phyloP scores from a whole-genome alignment of 306 rosid species.

The Citrullus colocynthis region DNA sequence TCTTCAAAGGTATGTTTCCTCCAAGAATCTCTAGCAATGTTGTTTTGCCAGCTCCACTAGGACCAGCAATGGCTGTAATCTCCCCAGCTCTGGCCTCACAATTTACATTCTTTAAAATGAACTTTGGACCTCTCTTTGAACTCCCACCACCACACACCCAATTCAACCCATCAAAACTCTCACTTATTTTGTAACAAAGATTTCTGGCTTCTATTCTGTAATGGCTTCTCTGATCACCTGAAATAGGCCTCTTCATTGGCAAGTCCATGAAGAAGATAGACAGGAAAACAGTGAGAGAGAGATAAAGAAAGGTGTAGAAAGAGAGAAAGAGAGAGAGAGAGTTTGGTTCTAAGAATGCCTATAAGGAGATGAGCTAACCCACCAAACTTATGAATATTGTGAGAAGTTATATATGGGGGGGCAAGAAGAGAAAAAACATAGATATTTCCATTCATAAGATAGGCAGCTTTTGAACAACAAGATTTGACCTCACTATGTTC shows the following conservation, averaged over 20 bases:
- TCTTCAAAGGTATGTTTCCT: slow-evolving; percentile 39
- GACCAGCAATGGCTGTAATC: slow-evolving; percentile 86
- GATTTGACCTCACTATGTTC: slow-evolving; percentile 18
- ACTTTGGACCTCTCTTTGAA: slow-evolving; percentile 25
- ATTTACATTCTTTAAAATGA: slow-evolving; percentile 58
- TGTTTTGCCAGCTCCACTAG: slow-evolving; percentile 99
- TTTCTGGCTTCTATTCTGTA: slow-evolving; percentile 50
- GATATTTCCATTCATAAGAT: slow-evolving; percentile 15
- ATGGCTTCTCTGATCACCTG: slow-evolving; percentile 25
- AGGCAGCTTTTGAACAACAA: slow-evolving; percentile 9
- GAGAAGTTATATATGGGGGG: slow-evolving; percentile 17
- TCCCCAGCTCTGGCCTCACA: slow-evolving; percentile 78
- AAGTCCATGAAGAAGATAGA: slow-evolving; percentile 33
- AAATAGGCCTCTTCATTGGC: slow-evolving; percentile 22
- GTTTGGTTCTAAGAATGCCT: slow-evolving; percentile 10
- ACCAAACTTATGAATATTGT: slow-evolving; percentile 36
- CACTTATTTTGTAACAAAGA: slow-evolving; percentile 48
- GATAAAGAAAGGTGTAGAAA: background rate
- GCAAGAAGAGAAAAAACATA: slow-evolving; percentile 19
- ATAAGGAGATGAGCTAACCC: slow-evolving; percentile 70
- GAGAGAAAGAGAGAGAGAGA: slow-evolving; percentile 5
- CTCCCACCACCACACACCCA: slow-evolving; percentile 29
- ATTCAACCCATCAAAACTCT: slow-evolving; percentile 34
- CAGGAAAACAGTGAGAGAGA: slow-evolving; percentile 1
- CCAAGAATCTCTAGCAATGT: slow-evolving; percentile 85